Percentiles rank a stretch among this genome's conserved stretches.
These are phyloP conservation scores for Draba incana DNA, from an alignment of 345 rosid genomes.

Conservation along the genomic window DNA sequence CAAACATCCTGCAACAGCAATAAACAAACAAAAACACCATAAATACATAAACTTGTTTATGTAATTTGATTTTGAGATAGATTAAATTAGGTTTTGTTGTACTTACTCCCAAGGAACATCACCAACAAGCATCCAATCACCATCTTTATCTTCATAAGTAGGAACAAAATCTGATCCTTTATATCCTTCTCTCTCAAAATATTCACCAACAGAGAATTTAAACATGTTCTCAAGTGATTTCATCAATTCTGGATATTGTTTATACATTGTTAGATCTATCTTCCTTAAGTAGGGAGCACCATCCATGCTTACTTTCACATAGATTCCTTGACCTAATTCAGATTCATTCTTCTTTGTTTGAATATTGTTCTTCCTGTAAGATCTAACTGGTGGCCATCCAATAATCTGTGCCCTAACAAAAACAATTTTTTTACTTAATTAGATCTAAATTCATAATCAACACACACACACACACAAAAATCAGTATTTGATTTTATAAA, in stretches of 20 bases:
- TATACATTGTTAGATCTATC: slow-evolving; percentile 65
- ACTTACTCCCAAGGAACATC: slow-evolving; percentile 84
- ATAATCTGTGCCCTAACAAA: slow-evolving; percentile 61
- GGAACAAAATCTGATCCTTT: slow-evolving; percentile 80
- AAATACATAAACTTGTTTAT: slow-evolving; percentile 1
- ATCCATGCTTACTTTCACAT: slow-evolving; percentile 91
- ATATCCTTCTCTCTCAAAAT: slow-evolving; percentile 80
- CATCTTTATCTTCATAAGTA: slow-evolving; percentile 87
- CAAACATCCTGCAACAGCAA: slow-evolving; percentile 72
- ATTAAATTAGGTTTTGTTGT: not conserved
- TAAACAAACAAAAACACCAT: slow-evolving; percentile 18
- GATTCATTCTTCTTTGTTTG: slow-evolving; percentile 60
- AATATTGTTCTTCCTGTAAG: slow-evolving; percentile 57
- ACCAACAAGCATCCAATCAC: slow-evolving; percentile 91
- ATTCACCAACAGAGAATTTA: slow-evolving; percentile 62
- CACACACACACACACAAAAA: not conserved
- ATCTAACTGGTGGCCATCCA: slow-evolving; percentile 83
- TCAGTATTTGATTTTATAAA: not conserved
- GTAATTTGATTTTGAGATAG: not conserved
- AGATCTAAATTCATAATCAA: not conserved
- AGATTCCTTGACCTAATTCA: slow-evolving; percentile 45
- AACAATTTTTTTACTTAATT: too few relatives aligned
- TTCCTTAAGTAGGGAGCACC: slow-evolving; percentile 90
- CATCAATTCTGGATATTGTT: slow-evolving; percentile 61
- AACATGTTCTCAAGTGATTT: slow-evolving; percentile 80